phyloP scores from a whole-genome alignment of 257 asterid species.

The Mentha longifolia region DNA sequence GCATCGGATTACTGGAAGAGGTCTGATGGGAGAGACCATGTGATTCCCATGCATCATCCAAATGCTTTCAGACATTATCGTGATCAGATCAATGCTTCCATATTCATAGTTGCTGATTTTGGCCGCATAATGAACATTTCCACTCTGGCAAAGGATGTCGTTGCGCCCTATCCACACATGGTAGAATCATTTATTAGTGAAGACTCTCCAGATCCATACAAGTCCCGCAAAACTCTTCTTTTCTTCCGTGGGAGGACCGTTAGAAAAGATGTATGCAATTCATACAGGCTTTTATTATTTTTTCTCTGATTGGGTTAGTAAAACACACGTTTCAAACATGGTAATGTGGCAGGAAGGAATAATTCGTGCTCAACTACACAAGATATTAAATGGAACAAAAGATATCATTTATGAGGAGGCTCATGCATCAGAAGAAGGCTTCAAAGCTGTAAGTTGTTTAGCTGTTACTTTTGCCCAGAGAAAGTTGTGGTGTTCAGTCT shows the following conservation, averaged over 20 bases:
- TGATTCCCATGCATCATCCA: constrained; percentile 95
- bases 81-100: constrained; percentile 69
- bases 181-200: constrained; percentile 68
- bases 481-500: constrained; percentile 22
- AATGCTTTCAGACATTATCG: constrained; percentile 93
- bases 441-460: constrained; percentile 72
- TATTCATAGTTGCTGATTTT: constrained; percentile 90
- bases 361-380: constrained; percentile 68
- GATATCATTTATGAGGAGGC: constrained; percentile 78
- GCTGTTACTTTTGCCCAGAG: constrained; percentile 5
- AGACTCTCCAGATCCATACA: constrained; percentile 63
- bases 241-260: constrained; percentile 93
- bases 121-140: constrained; percentile 80
- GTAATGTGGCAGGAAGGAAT: constrained; percentile 78
- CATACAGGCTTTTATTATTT: background rate
- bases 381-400: constrained; percentile 54
- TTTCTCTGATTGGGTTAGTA: background rate
- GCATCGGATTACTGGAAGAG: constrained; percentile 76
- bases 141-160: constrained; percentile 80
- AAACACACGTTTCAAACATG: constrained; percentile 25
- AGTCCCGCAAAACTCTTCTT: constrained; percentile 78
- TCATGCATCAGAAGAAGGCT: constrained; percentile 75
- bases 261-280: constrained; percentile 82
- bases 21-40: constrained; percentile 88
- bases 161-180: constrained; percentile 95